phyloP scores from a whole-genome alignment of 164 flowering plant species.

The Akebia trifoliata region DNA sequence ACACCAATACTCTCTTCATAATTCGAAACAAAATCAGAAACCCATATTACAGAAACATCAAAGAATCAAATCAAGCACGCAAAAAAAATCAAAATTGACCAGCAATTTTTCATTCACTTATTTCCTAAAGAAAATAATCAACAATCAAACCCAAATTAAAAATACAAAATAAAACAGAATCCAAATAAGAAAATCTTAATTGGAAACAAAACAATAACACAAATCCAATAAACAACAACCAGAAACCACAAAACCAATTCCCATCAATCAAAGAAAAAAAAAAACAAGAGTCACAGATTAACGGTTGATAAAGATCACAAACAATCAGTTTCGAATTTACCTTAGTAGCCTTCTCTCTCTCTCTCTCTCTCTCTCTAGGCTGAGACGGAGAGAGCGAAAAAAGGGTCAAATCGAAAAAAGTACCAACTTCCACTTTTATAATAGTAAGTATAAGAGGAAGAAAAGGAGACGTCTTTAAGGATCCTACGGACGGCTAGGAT shows the following conservation, averaged over 20 bases:
- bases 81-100: not conserved
- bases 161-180: not conserved
- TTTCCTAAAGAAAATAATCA: no score
- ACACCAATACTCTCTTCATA: not conserved
- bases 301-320: no score
- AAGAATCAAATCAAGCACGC: not conserved
- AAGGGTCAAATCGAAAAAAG: not conserved
- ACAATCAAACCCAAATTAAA: constrained; percentile 1
- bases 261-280: no score
- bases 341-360: not conserved
- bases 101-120: no score
- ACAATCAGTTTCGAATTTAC: not conserved
- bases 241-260: no score
- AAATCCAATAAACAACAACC: not conserved
- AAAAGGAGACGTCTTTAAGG: no score
- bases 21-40: not conserved
- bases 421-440: not conserved
- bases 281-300: not conserved
- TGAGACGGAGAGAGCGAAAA: not conserved
- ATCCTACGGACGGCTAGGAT: not conserved
- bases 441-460: no score
- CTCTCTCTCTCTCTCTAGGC: constrained; percentile 1
- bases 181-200: no score
- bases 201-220: no score
- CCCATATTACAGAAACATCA: not conserved